Evolutionary conservation across 2,329 filamentous ascomycete species (phyloP).

Genomic region (Botrytis fabae): DNA sequence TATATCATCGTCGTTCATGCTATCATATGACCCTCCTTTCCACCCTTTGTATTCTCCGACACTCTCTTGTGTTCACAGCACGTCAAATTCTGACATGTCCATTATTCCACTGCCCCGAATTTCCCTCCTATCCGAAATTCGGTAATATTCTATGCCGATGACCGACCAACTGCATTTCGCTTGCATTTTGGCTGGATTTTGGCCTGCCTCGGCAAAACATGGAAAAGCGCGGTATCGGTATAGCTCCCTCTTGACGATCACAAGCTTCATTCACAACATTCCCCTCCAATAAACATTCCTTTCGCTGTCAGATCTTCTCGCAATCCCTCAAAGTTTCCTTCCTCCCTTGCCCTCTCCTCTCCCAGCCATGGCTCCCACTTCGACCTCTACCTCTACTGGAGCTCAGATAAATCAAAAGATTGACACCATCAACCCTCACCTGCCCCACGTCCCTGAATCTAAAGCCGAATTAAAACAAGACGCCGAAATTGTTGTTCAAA

Average conservation of each 20-base stretch:
- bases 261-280: slow-evolving; percentile 7
- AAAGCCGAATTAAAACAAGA: slow-evolving; percentile 41
- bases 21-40: slow-evolving; percentile 16
- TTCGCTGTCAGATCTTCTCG: neutral
- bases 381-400: slow-evolving; percentile 26
- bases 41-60: neutral
- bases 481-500: slow-evolving; percentile 35
- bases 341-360: neutral
- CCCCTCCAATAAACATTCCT: neutral
- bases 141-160: slow-evolving; percentile 15
- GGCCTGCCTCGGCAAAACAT: slow-evolving; percentile 22
- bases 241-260: slow-evolving; percentile 8
- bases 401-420: slow-evolving; percentile 37
- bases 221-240: neutral
- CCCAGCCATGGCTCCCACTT: slow-evolving; percentile 19
- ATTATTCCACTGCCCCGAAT: slow-evolving; percentile 1
- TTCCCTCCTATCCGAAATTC: slow-evolving; percentile 13
- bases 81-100: neutral
- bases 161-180: neutral
- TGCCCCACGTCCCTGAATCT: slow-evolving; percentile 40
- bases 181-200: neutral
- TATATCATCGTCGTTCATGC: neutral
- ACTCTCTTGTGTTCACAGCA: neutral
- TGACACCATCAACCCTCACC: slow-evolving; percentile 35
- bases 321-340: neutral